phyloP scores from a whole-genome alignment of 2,329 filamentous ascomycete species.

The Fusarium hainanense region DNA sequence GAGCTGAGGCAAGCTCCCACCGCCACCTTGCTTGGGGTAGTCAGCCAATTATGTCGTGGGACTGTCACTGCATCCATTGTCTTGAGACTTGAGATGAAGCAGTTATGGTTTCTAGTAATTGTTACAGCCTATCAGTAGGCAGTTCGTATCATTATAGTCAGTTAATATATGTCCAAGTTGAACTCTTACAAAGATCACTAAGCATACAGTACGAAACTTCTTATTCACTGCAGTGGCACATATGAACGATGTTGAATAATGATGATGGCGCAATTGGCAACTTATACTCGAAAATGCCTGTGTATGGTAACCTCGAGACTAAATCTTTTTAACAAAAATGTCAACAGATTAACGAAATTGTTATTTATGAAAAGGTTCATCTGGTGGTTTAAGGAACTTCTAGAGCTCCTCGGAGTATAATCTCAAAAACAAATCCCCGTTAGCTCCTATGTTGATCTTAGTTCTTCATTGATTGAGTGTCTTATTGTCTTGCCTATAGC shows the following conservation, averaged over 20 bases:
- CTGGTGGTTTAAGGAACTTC: neutral
- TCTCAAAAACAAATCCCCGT: neutral
- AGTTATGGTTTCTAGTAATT: neutral
- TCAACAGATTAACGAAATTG: neutral
- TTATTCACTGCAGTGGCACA: neutral
- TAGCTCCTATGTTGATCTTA: neutral
- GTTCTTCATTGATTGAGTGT: neutral
- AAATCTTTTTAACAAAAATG: neutral
- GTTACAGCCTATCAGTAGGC: neutral
- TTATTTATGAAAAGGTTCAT: neutral
- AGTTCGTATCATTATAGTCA: slow-evolving; percentile 19
- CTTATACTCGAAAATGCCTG: neutral
- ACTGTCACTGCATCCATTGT: neutral
- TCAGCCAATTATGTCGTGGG: neutral
- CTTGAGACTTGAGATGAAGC: neutral
- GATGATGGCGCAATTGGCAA: neutral
- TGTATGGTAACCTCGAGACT: neutral
- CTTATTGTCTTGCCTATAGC: neutral
- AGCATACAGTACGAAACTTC: neutral
- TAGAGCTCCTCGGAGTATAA: neutral
- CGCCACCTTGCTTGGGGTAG: slow-evolving; percentile 2
- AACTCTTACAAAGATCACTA: neutral
- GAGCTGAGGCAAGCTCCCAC: slow-evolving; percentile 40
- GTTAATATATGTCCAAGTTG: too few species aligned
- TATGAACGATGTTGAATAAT: neutral